A percentile compares a stretch with the other conserved stretches of the same genome.
phyloP scores from a whole-genome alignment of 768 basidiomycete genomes.

The Dacryopinax primogenitus region DNA sequence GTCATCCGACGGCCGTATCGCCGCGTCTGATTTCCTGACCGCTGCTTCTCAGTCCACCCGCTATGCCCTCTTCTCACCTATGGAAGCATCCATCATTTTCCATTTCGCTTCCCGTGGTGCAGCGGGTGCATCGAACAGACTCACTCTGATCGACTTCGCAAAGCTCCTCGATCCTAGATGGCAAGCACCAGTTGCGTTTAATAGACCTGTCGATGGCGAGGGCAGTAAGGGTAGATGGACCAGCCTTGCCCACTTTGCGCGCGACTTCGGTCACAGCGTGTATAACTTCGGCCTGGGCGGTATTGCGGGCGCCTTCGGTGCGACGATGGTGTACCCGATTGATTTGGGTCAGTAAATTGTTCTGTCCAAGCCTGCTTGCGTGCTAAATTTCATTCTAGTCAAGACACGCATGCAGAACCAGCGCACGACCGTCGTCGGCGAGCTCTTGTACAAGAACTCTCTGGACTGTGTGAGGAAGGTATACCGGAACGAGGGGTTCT shows the following conservation, averaged over 20 bases:
- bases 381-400: neutral
- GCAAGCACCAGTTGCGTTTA: slow-evolving; percentile 51
- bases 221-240: slow-evolving; percentile 8
- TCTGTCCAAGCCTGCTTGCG: neutral
- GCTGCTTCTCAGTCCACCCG: slow-evolving; percentile 74
- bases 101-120: slow-evolving; percentile 86
- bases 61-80: slow-evolving; percentile 90
- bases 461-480: slow-evolving; percentile 89
- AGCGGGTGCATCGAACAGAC: slow-evolving; percentile 39
- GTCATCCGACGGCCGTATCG: slow-evolving; percentile 90
- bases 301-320: slow-evolving; percentile 84
- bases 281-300: slow-evolving; percentile 84
- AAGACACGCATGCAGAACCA: slow-evolving; percentile 87
- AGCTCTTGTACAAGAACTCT: slow-evolving; percentile 93
- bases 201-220: slow-evolving; percentile 8
- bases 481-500: slow-evolving; percentile 81
- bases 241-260: slow-evolving; percentile 22
- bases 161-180: slow-evolving; percentile 85
- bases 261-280: slow-evolving; percentile 49
- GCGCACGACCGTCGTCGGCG: slow-evolving; percentile 89
- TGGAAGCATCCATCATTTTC: slow-evolving; percentile 97
- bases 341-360: slow-evolving; percentile 60
- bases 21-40: slow-evolving; percentile 89
- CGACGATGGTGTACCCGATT: slow-evolving; percentile 96
- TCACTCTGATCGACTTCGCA: slow-evolving; percentile 82